Evolutionary conservation across 352 stramenopile species (phyloP).

Genomic region (Blastocystis sp.): DNA sequence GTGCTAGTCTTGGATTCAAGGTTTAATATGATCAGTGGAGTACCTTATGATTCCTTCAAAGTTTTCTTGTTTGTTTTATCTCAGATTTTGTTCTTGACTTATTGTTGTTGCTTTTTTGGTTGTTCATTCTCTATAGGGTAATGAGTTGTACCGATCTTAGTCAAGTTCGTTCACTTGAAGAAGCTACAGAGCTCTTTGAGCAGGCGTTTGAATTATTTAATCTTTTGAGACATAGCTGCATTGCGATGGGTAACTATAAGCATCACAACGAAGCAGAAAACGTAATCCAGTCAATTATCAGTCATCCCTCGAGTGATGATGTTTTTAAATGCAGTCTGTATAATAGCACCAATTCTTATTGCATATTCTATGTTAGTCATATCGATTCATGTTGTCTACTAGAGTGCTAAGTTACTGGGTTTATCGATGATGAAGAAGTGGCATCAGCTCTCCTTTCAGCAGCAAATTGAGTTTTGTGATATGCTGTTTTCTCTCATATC

Average conservation of each 20-base stretch:
- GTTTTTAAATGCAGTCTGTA: neutral
- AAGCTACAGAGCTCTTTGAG: slow-evolving; percentile 33
- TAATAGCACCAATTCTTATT: slow-evolving; percentile 43
- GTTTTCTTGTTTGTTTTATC: slow-evolving; percentile 25
- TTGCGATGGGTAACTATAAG: slow-evolving; percentile 19
- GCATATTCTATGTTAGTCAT: slow-evolving; percentile 17
- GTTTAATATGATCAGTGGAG: slow-evolving; percentile 13
- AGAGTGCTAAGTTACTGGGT: slow-evolving; percentile 49
- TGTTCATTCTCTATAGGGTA: neutral
- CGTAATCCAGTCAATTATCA: neutral
- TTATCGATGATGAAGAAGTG: slow-evolving; percentile 39
- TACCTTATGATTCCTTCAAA: slow-evolving; percentile 58
- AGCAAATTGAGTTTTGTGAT: neutral
- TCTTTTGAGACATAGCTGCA: neutral
- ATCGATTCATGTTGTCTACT: neutral
- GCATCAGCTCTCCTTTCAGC: neutral
- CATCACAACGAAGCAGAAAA: slow-evolving; percentile 13
- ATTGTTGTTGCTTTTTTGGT: neutral
- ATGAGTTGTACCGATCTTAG: slow-evolving; percentile 19
- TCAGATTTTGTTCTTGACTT: neutral
- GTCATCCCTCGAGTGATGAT: neutral
- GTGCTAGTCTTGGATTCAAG: slow-evolving; percentile 31
- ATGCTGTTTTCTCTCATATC: slow-evolving; percentile 49
- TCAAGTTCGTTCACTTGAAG: slow-evolving; percentile 7
- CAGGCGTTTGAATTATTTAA: neutral